Conservation (phyloP, 2,329 filamentous ascomycete species). For the Monilinia fructigena region DNA sequence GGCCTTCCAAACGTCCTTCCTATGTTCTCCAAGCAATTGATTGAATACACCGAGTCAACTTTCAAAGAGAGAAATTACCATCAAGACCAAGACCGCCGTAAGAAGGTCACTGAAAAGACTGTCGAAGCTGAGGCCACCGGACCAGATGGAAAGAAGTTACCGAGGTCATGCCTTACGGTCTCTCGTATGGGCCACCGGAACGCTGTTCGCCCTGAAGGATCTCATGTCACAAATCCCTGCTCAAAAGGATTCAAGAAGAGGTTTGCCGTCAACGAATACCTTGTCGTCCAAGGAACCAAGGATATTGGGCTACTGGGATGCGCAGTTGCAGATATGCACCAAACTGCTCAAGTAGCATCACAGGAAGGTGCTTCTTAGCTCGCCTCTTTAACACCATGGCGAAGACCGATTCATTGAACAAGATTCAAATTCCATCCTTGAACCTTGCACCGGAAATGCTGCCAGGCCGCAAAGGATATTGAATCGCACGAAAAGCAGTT, state of each 20-base stretch:
- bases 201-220: constrained; percentile 81
- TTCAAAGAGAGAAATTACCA: constrained; percentile 99
- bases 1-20: constrained; percentile 95
- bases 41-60: constrained; percentile 98
- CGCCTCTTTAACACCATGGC: constrained; percentile 99
- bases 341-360: constrained; percentile 88
- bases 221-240: constrained; percentile 89
- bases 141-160: constrained; percentile 79
- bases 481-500: constrained; percentile 83
- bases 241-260: constrained; percentile 91
- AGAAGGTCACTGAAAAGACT: constrained; percentile 88
- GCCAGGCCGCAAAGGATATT: constrained; percentile 73
- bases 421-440: constrained; percentile 64
- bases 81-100: constrained; percentile 98
- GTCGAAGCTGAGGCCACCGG: constrained; percentile 85
- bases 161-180: constrained; percentile 85
- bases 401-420: constrained; percentile 81
- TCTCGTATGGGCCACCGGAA: constrained; percentile 98
- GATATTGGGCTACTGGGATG: constrained; percentile 99
- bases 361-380: constrained; percentile 92
- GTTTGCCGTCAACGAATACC: constrained; percentile 97
- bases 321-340: constrained; percentile 94
- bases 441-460: constrained; percentile 62
- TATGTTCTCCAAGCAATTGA: constrained; percentile 98
- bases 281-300: constrained; percentile 93